Base-by-base conservation (phyloP, 768 basidiomycete genomes). In the Termitomyces sp. region DNA sequence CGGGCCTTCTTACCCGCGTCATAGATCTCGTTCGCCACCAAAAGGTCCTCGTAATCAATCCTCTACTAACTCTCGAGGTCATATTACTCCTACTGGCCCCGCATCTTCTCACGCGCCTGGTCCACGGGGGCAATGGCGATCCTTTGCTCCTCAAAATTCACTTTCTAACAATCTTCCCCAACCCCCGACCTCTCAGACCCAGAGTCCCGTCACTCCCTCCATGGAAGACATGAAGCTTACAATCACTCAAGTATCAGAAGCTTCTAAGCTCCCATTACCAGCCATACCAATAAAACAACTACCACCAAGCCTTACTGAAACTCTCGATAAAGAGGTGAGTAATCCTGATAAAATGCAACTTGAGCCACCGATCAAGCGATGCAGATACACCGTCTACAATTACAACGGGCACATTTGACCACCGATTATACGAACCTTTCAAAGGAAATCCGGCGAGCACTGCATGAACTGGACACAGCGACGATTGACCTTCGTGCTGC, bases 401-500 rank as follows among this genome's bases (percentile, higher is more conserved):
- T 65, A 0, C 77, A 78, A 55, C 76, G 78, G 5, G 65, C 70
- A 7, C 69, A 70, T 54, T 70, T 76, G 14, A 69, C 71, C n/a
- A 58, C 68, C 18, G 79, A 81, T 54, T 73, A 77, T 53, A 63
- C 69, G 28, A 71, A 72, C 18, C 66, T 75, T 18, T 63, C 65
- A n/a, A 78, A 75, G 64, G 72, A 66, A 3, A 69, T 74, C 18
- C 77, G 76, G 28, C 76, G 81, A 18, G 84, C 84, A 18, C 65
- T 83, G 43, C 81, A 84, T 49, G 88, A 90, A 62, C 69, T 87
- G 10, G 85, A 87, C 22, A 70, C 82, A 64, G 74, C 84, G 33
- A 73, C 72, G 40, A 72, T 88, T 38, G 88, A 91, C 58, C 67
- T 88, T 56, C 77, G 77, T 55, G 78, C 78, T 40, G 83, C 83